Conservation (phyloP, 176 grass and related monocot genomes). For the Pharus latifolius region DNA sequence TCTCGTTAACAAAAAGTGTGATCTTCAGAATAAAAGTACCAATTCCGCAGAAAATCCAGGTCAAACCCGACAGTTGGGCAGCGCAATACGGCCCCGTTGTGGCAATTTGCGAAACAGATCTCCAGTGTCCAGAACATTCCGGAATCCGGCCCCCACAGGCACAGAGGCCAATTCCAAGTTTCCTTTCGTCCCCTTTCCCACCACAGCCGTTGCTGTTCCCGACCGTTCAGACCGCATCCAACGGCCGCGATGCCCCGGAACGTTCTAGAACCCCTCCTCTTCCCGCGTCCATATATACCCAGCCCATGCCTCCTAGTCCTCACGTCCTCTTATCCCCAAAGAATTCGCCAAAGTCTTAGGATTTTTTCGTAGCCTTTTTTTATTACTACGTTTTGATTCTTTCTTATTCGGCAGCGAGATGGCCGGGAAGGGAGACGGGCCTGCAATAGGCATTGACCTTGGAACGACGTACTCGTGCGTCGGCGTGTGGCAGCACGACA, state of each 20-base stretch:
- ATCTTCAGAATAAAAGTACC: too few species aligned
- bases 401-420: slow-evolving; percentile 3
- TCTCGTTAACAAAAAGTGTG: too few species aligned
- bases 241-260: slow-evolving; percentile 4
- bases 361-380: background rate
- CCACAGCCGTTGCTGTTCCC: background rate
- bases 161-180: background rate
- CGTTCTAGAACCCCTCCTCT: slow-evolving; percentile 26
- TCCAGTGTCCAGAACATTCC: slow-evolving; percentile 20
- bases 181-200: background rate
- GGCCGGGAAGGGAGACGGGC: slow-evolving; percentile 66
- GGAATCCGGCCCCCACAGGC: background rate
- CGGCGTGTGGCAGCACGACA: slow-evolving; percentile 86
- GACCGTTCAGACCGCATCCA: slow-evolving; percentile 10
- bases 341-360: background rate
- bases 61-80: background rate
- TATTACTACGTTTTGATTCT: background rate
- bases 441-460: slow-evolving; percentile 89
- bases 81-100: too few species aligned
- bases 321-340: slow-evolving; percentile 3
- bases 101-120: too few species aligned
- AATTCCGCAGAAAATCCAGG: background rate
- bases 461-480: slow-evolving; percentile 90
- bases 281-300: slow-evolving; percentile 11
- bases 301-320: background rate